Base-by-base conservation (phyloP, 2,329 filamentous ascomycete species). In the Fusarium virguliforme region DNA sequence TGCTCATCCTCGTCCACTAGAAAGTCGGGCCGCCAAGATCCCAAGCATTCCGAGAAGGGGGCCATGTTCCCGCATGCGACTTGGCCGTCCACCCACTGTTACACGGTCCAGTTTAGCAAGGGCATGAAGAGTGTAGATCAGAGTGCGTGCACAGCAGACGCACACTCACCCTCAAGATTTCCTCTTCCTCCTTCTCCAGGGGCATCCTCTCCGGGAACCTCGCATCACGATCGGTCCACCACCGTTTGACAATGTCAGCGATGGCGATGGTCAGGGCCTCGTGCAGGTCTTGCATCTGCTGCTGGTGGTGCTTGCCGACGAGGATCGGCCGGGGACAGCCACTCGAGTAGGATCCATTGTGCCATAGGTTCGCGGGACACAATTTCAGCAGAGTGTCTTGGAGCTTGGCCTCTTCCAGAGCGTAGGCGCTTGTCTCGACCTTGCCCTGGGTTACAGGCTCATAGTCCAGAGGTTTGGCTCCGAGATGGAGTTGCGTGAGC, bases 1-100 rank as follows among this genome's bases (percentile, higher is more conserved):
- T 62, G 38, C 2, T 50, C 40, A 3, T 35, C 60, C 1, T 79
- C 71, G 28, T 81, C 80, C 2, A 83, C 74, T 1, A 84, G 65
- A 53, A 83, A 83, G 51, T 83, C 81, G 8, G 82, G 82, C 15
- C 82, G 74, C 79, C 81, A 83, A 1, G 80, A 81, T 3, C 79
- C 80, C 34, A 65, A 58, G 50, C 75, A 68, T 3, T 68, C 53
- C 2, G 60, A 43, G 56, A 76, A 79, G 6, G 43, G 55, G 6
- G 62, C 65, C 8, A 80, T 6, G 4, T 67, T 77, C 3, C 77
- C 76, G 3, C n/a, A 13, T 4, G 7, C 22, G 1, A 77, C 77
- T 37, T 81, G 78, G 1, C 30, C 15, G 1, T 81, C 75, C 1
- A 81, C 51, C 76, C 75, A 80, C 79, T 81, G n/a, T 48, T 2